phyloP scores from a whole-genome alignment of 257 asterid genomes.

The Solanum lycopersicoides region DNA sequence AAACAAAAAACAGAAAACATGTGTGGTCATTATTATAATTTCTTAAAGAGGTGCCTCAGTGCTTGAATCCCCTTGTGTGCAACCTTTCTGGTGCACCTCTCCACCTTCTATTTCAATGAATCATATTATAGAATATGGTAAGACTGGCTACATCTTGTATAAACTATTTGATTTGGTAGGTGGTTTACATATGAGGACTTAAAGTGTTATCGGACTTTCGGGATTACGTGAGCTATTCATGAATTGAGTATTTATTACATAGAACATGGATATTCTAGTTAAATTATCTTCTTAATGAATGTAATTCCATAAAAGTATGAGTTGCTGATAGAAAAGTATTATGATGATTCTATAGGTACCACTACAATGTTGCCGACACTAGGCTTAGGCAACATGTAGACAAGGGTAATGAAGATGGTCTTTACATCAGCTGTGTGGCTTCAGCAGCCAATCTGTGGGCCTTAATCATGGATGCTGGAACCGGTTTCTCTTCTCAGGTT shows the following conservation, averaged over 20 bases:
- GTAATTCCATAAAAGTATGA: neutral
- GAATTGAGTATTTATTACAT: neutral
- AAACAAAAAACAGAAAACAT: neutral
- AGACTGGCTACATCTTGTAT: neutral
- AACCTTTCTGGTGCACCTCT: neutral
- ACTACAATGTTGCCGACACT: slow-evolving; percentile 76
- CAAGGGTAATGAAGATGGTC: slow-evolving; percentile 93
- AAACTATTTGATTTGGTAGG: neutral
- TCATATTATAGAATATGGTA: neutral
- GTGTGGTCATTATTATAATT: neutral
- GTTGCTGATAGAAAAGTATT: neutral
- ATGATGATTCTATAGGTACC: slow-evolving; percentile 38
- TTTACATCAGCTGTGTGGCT: slow-evolving; percentile 87
- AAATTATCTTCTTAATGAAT: neutral
- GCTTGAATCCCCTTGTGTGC: neutral
- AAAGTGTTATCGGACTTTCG: neutral
- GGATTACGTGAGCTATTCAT: neutral
- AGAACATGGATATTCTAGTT: neutral
- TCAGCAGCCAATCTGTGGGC: slow-evolving; percentile 96
- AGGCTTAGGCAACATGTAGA: slow-evolving; percentile 79
- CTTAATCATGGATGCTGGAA: slow-evolving; percentile 96
- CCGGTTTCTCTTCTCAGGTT: slow-evolving; percentile 81
- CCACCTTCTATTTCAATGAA: neutral
- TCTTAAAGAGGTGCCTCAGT: neutral
- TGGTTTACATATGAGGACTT: neutral